phyloP scores from a whole-genome alignment of 768 basidiomycete genomes.

The Imleria badia region DNA sequence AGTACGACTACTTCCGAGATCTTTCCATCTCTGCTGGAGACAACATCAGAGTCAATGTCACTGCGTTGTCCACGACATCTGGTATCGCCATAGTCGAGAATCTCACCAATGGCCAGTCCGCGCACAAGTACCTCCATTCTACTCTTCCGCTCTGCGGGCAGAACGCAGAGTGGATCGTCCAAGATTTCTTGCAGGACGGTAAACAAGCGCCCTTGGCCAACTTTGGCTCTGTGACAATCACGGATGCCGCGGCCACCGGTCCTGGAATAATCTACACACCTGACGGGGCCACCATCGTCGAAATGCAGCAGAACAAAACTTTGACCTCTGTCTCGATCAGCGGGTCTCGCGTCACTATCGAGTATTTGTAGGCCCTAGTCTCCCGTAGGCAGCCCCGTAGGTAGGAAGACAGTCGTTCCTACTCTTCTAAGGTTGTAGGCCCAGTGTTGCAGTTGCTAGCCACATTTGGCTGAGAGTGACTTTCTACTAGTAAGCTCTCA shows the following conservation, averaged over 20 bases:
- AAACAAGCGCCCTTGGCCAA: neutral
- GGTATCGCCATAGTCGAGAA: slow-evolving; percentile 10
- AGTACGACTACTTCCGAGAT: neutral
- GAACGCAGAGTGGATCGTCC: slow-evolving; percentile 11
- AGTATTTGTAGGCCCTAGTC: neutral
- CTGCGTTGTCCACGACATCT: neutral
- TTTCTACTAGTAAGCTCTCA: too few relatives aligned
- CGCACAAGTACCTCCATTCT: neutral
- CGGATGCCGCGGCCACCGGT: slow-evolving; percentile 4
- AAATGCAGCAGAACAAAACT: neutral
- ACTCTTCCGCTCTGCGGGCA: neutral
- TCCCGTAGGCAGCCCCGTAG: too few relatives aligned
- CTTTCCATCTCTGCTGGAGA: neutral
- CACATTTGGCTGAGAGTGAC: too few relatives aligned
- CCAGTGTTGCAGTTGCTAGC: too few relatives aligned
- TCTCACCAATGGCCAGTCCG: neutral
- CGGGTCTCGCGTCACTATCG: neutral
- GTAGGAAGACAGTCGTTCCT: too few relatives aligned
- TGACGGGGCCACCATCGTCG: neutral
- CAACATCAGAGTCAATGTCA: neutral
- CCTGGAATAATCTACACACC: neutral
- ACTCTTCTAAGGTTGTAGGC: too few relatives aligned
- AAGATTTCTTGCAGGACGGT: neutral
- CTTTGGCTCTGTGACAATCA: slow-evolving; percentile 8
- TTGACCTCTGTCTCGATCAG: neutral